Evolutionary conservation across 2,329 filamentous ascomycete species (phyloP).

Genomic region (Penicillium italicum): DNA sequence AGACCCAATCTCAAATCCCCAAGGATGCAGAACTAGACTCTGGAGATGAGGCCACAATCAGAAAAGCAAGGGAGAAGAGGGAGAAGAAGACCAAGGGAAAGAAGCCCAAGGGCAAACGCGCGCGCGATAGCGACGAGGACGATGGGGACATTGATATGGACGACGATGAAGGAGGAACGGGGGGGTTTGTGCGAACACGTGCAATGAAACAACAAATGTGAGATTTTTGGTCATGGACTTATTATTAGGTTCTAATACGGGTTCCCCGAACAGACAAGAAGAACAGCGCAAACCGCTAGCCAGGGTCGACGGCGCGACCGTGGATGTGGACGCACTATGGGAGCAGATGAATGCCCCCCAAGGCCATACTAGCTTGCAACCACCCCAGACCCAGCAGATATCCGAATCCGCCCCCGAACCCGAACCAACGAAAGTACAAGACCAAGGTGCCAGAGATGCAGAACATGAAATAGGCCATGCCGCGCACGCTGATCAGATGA

Average conservation of each 20-base stretch:
- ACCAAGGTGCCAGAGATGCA: slow-evolving; percentile 9
- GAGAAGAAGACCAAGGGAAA: slow-evolving; percentile 40
- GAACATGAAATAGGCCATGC: slow-evolving; percentile 10
- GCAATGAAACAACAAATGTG: slow-evolving; percentile 51
- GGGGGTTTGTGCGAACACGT: slow-evolving; percentile 53
- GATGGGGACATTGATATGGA: slow-evolving; percentile 39
- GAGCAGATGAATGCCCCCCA: slow-evolving; percentile 47
- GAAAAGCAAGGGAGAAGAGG: slow-evolving; percentile 43
- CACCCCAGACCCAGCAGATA: slow-evolving; percentile 12
- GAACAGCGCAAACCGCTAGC: slow-evolving; percentile 48
- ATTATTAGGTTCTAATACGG: slow-evolving; percentile 3
- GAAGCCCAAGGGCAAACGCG: slow-evolving; percentile 28
- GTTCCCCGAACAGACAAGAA: slow-evolving; percentile 37
- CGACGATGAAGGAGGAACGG: slow-evolving; percentile 46
- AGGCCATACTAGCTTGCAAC: slow-evolving; percentile 9
- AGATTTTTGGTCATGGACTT: slow-evolving; percentile 7
- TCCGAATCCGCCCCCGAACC: slow-evolving; percentile 9
- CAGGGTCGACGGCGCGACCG: slow-evolving; percentile 49
- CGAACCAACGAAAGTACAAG: slow-evolving; percentile 16
- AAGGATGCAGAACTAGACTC: slow-evolving; percentile 49
- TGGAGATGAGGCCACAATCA: slow-evolving; percentile 56
- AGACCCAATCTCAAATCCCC: slow-evolving; percentile 19
- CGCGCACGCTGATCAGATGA: slow-evolving; percentile 41
- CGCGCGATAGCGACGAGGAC: slow-evolving; percentile 30
- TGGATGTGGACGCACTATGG: slow-evolving; percentile 56